Conservation (phyloP, 2,329 filamentous ascomycete species). For the Monilinia vaccinii-corymbosi region DNA sequence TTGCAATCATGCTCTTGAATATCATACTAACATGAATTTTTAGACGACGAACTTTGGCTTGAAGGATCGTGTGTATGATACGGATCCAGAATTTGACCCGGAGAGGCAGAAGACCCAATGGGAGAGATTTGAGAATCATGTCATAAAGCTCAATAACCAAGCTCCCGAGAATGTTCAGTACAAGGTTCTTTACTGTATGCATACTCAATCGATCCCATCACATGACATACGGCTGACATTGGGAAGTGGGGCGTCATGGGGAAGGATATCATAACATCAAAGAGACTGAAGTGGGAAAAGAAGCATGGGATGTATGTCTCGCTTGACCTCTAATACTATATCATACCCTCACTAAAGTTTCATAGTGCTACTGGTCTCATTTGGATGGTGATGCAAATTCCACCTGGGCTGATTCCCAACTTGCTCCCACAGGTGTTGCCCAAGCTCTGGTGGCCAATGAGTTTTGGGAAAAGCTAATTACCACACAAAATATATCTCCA, state of each 20-base stretch:
- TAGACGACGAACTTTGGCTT: conserved; percentile 59
- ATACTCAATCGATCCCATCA: neutral
- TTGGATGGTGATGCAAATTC: conserved; percentile 53
- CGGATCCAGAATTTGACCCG: conserved; percentile 37
- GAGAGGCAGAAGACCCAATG: conserved; percentile 45
- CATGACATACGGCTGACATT: conserved; percentile 12
- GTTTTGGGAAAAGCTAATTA: conserved; percentile 49
- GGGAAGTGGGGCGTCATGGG: conserved; percentile 53
- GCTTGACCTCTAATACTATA: neutral
- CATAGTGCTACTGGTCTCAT: conserved; percentile 55
- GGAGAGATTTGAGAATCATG: conserved; percentile 53
- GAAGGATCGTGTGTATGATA: conserved; percentile 48
- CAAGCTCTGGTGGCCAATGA: conserved; percentile 51
- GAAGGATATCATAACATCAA: conserved; percentile 57
- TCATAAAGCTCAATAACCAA: conserved; percentile 44
- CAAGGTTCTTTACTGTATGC: conserved; percentile 49
- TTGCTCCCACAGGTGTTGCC: conserved; percentile 46
- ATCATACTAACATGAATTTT: neutral
- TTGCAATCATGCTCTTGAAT: conserved; percentile 42
- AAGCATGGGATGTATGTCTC: conserved; percentile 54
- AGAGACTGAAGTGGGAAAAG: conserved; percentile 57
- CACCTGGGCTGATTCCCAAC: conserved; percentile 53
- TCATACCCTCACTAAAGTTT: neutral
- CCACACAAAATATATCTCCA: conserved; percentile 44
- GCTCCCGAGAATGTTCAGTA: conserved; percentile 41